phyloP scores from a whole-genome alignment of 805 yeast species.

The Candida palmyrensis region DNA sequence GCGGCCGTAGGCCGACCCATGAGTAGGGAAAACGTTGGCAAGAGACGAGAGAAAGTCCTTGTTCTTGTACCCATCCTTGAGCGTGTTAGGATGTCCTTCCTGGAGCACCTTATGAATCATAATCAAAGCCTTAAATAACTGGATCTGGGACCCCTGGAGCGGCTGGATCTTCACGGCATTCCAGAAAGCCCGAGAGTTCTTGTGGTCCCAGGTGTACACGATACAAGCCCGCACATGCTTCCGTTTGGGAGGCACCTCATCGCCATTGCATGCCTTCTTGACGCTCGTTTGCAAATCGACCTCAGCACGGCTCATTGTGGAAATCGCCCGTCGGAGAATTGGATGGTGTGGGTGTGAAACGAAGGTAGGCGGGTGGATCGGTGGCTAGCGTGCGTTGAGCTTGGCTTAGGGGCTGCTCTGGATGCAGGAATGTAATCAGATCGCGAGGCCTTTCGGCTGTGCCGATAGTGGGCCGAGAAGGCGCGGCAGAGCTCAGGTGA shows the following conservation, averaged over 20 bases:
- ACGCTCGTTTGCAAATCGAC: conserved; percentile 48
- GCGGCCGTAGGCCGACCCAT: conserved; percentile 54
- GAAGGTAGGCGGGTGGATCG: too few species aligned
- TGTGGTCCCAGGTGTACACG: conserved; percentile 95
- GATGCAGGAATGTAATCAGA: too few species aligned
- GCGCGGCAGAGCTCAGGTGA: too few species aligned
- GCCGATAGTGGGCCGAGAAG: too few species aligned
- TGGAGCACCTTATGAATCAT: conserved; percentile 89
- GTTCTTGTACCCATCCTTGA: conserved; percentile 76
- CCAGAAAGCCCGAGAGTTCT: conserved; percentile 81
- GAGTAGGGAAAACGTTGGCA: conserved; percentile 46
- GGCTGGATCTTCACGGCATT: conserved; percentile 75
- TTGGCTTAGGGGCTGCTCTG: too few species aligned
- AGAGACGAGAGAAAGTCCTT: conserved; percentile 73
- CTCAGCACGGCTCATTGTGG: conserved; percentile 44
- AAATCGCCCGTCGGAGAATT: too few species aligned
- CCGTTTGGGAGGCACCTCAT: conserved; percentile 90
- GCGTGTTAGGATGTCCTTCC: conserved; percentile 89
- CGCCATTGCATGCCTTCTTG: conserved; percentile 80
- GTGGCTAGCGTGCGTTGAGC: too few species aligned
- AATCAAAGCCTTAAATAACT: conserved; percentile 79
- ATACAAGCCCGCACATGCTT: conserved; percentile 95
- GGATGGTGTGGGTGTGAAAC: too few species aligned
- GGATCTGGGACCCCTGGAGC: conserved; percentile 75
- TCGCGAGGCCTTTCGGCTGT: too few species aligned